phyloP scores from a whole-genome alignment of 169 alveolate genomes.

The Amoebophrya sp. region DNA sequence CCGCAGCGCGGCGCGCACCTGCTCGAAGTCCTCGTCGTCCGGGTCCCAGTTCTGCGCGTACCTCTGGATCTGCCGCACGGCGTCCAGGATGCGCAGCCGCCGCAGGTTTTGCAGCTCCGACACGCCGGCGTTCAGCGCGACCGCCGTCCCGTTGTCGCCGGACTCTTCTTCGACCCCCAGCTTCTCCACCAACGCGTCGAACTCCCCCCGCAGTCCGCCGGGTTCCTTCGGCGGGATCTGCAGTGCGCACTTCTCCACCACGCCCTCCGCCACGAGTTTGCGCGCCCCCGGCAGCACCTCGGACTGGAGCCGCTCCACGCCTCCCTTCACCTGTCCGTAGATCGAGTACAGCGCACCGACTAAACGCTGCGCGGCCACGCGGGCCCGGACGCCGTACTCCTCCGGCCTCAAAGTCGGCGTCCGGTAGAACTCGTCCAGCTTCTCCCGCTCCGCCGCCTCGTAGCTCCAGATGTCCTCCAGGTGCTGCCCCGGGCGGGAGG shows the following conservation, averaged over 20 bases:
- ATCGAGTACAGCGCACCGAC: neutral
- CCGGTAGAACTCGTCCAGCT: neutral
- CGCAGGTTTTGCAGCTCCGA: neutral
- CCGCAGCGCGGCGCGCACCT: neutral
- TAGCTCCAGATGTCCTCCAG: neutral
- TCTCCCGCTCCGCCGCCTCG: neutral
- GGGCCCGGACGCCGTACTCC: neutral
- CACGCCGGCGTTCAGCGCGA: no score
- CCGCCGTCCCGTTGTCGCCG: no score
- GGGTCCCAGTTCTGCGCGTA: neutral
- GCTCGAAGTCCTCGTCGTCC: neutral
- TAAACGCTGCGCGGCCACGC: neutral
- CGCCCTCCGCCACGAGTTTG: neutral
- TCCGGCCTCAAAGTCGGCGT: neutral
- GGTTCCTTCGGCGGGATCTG: neutral
- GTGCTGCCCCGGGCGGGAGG: neutral
- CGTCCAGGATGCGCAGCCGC: neutral
- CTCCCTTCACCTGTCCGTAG: neutral
- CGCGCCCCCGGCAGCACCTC: neutral
- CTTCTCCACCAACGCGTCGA: neutral
- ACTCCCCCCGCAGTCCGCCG: no score
- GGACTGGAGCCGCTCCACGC: neutral
- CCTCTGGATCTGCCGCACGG: neutral
- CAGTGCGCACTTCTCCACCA: neutral
- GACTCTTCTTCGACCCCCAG: no score